These are phyloP conservation scores for Uronychia binucleata DNA, from an alignment of 73 alveolate species.

Conservation along the genomic window DNA sequence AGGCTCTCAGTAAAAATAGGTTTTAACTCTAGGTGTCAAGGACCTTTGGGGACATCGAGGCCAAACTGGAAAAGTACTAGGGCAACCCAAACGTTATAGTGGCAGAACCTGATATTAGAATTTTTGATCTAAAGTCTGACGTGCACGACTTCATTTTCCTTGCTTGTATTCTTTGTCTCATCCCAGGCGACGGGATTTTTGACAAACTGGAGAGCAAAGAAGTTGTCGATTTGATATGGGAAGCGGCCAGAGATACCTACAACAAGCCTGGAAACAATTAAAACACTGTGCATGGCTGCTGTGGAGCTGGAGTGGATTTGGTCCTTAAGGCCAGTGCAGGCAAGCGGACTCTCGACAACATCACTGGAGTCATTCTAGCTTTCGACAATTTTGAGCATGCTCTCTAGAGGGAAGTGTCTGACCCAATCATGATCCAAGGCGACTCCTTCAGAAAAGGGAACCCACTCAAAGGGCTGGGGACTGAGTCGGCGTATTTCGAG, in stretches of 20 bases:
- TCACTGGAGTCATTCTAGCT: conserved; percentile 87
- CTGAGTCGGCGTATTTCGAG: not conserved
- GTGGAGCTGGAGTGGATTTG: conserved; percentile 89
- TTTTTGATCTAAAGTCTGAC: conserved; percentile 69
- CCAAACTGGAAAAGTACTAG: conserved; percentile 69
- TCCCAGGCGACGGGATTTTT: conserved; percentile 88
- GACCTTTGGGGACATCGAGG: conserved; percentile 89
- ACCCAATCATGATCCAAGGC: not conserved
- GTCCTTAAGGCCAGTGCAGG: conserved; percentile 84
- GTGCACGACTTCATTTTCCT: conserved; percentile 73
- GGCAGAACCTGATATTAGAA: conserved; percentile 83
- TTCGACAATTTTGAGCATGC: conserved; percentile 61
- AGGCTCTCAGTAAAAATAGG: conserved; percentile 60
- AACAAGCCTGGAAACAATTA: not conserved
- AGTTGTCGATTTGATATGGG: conserved; percentile 76
- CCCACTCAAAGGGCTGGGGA: not conserved
- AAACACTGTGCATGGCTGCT: conserved; percentile 63
- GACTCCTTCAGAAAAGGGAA: not conserved
- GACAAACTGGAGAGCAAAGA: conserved; percentile 81
- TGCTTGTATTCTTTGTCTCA: conserved; percentile 50
- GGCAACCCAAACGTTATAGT: conserved; percentile 85
- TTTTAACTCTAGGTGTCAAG: conserved; percentile 54
- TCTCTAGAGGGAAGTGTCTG: not conserved
- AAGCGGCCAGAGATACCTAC: not conserved
- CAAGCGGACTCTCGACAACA: conserved; percentile 86